A percentile compares a stretch with the other conserved stretches of the same genome.
phyloP scores from a whole-genome alignment of 495 filamentous ascomycete species.

The Penicillium nucicola region DNA sequence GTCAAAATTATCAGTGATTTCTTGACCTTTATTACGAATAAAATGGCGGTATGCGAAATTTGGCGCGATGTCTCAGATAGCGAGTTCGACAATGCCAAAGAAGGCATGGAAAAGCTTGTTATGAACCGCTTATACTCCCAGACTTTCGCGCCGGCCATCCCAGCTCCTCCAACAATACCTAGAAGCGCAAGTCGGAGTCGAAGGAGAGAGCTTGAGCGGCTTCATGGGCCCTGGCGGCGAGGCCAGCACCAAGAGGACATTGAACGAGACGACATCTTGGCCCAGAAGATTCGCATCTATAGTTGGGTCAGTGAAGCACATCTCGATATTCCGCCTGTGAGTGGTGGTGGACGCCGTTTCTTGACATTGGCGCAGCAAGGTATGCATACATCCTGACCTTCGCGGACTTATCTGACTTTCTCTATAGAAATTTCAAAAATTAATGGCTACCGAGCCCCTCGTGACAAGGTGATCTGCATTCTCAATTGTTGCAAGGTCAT shows the following conservation, averaged over 20 bases:
- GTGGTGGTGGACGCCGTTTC: constrained; percentile 80
- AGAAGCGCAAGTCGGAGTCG: constrained; percentile 61
- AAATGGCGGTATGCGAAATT: constrained; percentile 97
- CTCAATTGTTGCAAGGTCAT: constrained; percentile 99
- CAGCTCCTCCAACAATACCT: constrained; percentile 70
- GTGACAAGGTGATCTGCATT: constrained; percentile 98
- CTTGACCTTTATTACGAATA: constrained; percentile 94
- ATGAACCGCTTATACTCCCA: constrained; percentile 98
- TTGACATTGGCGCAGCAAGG: constrained; percentile 85
- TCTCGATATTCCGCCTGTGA: constrained; percentile 87
- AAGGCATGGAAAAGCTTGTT: constrained; percentile 99
- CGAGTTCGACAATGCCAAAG: constrained; percentile 96
- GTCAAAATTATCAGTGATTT: constrained; percentile 99
- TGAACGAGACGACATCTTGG: constrained; percentile 89
- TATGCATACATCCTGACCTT: constrained; percentile 26
- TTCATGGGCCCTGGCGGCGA: constrained; percentile 74
- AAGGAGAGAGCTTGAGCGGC: constrained; percentile 62
- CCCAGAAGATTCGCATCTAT: constrained; percentile 96
- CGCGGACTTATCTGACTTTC: constrained; percentile 20
- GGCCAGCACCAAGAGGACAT: constrained; percentile 99
- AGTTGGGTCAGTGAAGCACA: constrained; percentile 92
- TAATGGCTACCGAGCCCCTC: constrained; percentile 88
- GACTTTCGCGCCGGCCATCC: constrained; percentile 93
- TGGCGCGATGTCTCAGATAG: constrained; percentile 95
- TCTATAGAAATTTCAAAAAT: constrained; percentile 83